Evolutionary conservation across 2,329 filamentous ascomycete species (phyloP), one percentile per base, ranked within the genome.

Genomic region (Biscogniauxia sp.): DNA sequence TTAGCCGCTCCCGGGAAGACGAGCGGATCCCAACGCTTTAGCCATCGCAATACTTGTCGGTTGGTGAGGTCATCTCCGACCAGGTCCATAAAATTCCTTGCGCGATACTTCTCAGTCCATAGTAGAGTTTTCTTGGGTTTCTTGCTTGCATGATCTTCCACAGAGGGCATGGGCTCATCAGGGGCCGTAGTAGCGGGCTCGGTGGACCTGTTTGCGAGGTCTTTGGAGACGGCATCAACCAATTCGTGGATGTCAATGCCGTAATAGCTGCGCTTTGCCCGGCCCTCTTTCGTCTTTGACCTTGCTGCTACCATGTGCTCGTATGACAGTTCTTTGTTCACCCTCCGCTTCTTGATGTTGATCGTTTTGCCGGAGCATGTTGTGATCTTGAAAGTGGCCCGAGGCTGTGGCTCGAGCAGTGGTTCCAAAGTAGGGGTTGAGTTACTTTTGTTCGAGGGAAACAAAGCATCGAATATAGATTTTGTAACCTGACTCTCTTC

Each of bases 81-180:
- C 0, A 99, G 82, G 68, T 99, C 95, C 68, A 93, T 91, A 70
- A 98, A 99, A 69, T 88, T 94, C 62, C 87, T 87, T 26, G 95
- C 95, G 41, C 95, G 88, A 73, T 99, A 99, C 74, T 99, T 99
- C 73, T 99, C 95, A 0, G 94, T 97, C 95, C 95, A 99, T 72
- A 99, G 80, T 32, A 92, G 75, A 0, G 86, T 83, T 64, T 76
- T 79, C 61, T 78, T 82, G 0, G 75, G 70, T 61, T 77, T 82
- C 63, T 77, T 81, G 59, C 54, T 51, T 1, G 69, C 56, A 32
- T 58, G 32, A 2, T 64, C 63, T 64, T 84, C 82, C 17, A 82
- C 74, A 1, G 82, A 81, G 20, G 68, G 75, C 17, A 81, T 65
- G 1, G 79, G 75, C 6, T 72, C 68, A 51, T 76, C 74, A 0